A percentile compares a stretch with the other conserved stretches of the same genome.
These are phyloP conservation scores for Phytophthora tentaculata DNA, from an alignment of 352 stramenopile genomes.

Conservation along the genomic window DNA sequence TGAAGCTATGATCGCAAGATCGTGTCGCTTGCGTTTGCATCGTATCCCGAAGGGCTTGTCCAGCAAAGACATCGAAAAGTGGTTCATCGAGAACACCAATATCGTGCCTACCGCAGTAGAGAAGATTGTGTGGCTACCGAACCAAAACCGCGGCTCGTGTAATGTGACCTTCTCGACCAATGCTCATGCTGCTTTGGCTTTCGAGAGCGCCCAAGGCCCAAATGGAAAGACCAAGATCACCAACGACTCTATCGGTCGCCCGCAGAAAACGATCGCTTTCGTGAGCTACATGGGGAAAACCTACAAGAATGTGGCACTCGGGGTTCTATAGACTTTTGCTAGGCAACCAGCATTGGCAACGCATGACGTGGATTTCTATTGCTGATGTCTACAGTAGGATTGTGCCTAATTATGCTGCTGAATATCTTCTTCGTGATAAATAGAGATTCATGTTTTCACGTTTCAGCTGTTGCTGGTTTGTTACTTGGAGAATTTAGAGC, in stretches of 20 bases:
- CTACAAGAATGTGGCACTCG: conserved; percentile 73
- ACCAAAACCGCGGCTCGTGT: conserved; percentile 72
- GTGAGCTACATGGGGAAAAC: conserved; percentile 63
- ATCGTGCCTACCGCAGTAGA: conserved; percentile 75
- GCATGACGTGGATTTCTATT: no score
- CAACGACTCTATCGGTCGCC: conserved; percentile 68
- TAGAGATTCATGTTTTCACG: conserved; percentile 37
- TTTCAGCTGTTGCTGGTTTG: conserved; percentile 41
- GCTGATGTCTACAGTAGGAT: no score
- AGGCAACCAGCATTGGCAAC: conserved; percentile 22
- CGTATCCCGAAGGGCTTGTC: conserved; percentile 72
- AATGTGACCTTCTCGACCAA: conserved; percentile 73
- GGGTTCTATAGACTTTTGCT: conserved; percentile 39
- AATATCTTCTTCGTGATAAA: conserved; percentile 27
- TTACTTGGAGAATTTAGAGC: conserved; percentile 7
- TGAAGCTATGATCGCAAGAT: conserved; percentile 56
- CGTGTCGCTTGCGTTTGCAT: conserved; percentile 75
- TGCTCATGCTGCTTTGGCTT: conserved; percentile 72
- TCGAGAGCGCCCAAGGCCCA: conserved; percentile 50
- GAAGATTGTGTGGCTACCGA: conserved; percentile 63
- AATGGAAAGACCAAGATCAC: conserved; percentile 46
- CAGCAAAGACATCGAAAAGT: conserved; percentile 73
- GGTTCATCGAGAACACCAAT: conserved; percentile 64
- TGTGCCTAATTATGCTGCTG: conserved; percentile 32
- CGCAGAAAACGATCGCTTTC: conserved; percentile 75